A percentile compares a stretch with the other conserved stretches of the same genome.
phyloP scores from a whole-genome alignment of 2,329 filamentous ascomycete genomes.

The Trichothecium roseum region DNA sequence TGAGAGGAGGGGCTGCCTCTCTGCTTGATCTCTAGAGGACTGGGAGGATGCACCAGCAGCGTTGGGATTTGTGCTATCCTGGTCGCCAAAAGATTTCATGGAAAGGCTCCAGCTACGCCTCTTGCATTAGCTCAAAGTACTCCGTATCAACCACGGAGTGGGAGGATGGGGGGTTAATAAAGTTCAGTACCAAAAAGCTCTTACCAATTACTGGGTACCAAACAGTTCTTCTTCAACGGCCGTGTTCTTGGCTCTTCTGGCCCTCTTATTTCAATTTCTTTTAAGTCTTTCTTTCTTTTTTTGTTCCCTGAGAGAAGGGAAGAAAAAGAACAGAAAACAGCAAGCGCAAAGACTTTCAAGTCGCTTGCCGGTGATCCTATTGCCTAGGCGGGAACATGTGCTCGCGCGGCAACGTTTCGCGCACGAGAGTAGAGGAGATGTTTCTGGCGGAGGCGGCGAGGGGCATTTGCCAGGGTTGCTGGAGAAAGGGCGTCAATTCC shows the following conservation, averaged over 20 bases:
- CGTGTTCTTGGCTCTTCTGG: too few species aligned
- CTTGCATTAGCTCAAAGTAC: too few species aligned
- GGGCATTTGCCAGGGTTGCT: conserved; percentile 1
- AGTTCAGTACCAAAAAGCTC: too few species aligned
- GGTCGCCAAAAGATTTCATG: not conserved
- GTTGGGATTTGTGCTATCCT: too few species aligned
- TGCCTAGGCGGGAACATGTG: conserved; percentile 33
- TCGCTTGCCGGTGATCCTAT: conserved; percentile 44
- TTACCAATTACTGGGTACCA: too few species aligned
- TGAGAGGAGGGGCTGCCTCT: conserved; percentile 1
- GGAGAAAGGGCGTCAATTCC: not conserved
- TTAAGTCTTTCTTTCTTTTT: conserved; percentile 46
- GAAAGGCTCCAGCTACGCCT: too few species aligned
- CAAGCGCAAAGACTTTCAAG: conserved; percentile 61
- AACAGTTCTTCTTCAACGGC: too few species aligned
- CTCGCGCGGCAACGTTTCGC: conserved; percentile 11
- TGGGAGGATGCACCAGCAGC: too few species aligned
- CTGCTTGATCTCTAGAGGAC: not conserved
- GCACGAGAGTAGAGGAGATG: not conserved
- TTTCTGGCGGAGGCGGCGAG: not conserved
- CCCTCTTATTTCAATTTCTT: too few species aligned
- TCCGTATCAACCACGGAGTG: too few species aligned
- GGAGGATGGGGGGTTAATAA: too few species aligned
- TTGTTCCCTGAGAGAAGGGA: not conserved
- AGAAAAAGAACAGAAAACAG: too few species aligned